Conservation (phyloP, 495 filamentous ascomycete genomes). For the Aeminium ludgeri region DNA sequence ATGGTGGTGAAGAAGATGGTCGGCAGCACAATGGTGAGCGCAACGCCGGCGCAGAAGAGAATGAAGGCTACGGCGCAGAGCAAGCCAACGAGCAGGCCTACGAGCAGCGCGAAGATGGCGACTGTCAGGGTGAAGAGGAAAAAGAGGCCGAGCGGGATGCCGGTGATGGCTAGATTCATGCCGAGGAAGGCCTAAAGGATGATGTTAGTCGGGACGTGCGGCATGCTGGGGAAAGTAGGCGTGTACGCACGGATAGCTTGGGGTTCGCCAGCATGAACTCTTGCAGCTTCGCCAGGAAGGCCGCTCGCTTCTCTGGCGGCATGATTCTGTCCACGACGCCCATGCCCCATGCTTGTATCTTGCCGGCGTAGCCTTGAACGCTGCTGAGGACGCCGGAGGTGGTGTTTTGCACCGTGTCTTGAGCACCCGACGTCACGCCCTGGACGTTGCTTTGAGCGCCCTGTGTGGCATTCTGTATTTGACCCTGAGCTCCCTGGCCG, state of each 20-base stretch:
- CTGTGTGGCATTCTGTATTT: not conserved
- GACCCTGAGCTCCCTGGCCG: too few relatives aligned
- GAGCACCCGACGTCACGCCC: conserved; percentile 1
- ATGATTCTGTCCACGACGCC: conserved; percentile 20
- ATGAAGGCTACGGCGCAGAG: conserved; percentile 38
- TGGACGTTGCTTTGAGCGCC: not conserved
- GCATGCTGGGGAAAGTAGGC: too few relatives aligned
- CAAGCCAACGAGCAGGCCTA: conserved; percentile 32
- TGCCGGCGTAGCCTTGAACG: conserved; percentile 11
- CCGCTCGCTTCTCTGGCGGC: conserved; percentile 24
- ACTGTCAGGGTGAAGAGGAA: conserved; percentile 37
- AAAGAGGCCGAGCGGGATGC: conserved; percentile 46
- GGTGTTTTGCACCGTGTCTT: conserved; percentile 5
- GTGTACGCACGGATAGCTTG: conserved; percentile 23
- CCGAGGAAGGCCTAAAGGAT: conserved; percentile 34
- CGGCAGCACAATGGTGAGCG: conserved; percentile 45
- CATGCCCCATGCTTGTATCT: conserved; percentile 9
- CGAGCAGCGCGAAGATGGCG: conserved; percentile 36
- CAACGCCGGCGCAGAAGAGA: conserved; percentile 43
- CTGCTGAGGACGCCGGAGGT: conserved; percentile 9
- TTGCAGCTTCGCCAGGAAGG: conserved; percentile 19
- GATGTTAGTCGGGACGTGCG: too few relatives aligned
- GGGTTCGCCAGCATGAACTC: conserved; percentile 23
- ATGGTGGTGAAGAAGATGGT: conserved; percentile 41
- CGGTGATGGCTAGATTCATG: conserved; percentile 37